Base-by-base conservation (phyloP, 1,139 yeast species). In the Kluyveromyces sp. region DNA sequence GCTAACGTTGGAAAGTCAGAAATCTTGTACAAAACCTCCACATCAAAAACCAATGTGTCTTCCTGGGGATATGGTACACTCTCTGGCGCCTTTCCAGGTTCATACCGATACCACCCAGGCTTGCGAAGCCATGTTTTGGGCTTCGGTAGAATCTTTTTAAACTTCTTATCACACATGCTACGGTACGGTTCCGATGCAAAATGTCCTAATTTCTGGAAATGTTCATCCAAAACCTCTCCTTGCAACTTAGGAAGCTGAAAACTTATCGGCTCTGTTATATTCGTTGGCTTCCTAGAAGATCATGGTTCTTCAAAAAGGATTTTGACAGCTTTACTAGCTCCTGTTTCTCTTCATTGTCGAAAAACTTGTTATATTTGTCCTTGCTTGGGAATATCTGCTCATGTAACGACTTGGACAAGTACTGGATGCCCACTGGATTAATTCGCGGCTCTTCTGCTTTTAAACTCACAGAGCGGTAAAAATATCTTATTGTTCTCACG, bases 91-190 rank as follows among this genome's bases (percentile, higher is more conserved):
- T 66, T 57, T 1, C 78, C 80, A 0, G 70, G 65, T 3, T 68
- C 77, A 63, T 94, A 94, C 54, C 83, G 72, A 25, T 80, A 74
- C 99, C 99, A 94, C 2, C 98, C 98, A 3, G 89, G 66, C 53
- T 69, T 62, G 42, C 77, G 66, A 1, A 66, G 46, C 89, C 94
- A 85, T 1, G 67, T 58, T 3, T 61, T 50, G 0, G 95, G 94
- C 15, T 58, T 55, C 1, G 84, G 82, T 21, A 81, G 64, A 0
- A 65, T 50, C 0, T 61, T 53, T 0, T 71, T 72, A 52, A 74
- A 77, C 50, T 59, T 57, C 27, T 63, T 64, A 43, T 69, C 78
- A 61, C 79, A 72, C 58, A 57, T 57, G 41, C 60, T 56, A 40
- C 77, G 63, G 64, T 85, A 90, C 0, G 90, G 87, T 45, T 79